Conservation (phyloP, 1,139 yeast genomes). For the Yamadazyma membranifaciens region DNA sequence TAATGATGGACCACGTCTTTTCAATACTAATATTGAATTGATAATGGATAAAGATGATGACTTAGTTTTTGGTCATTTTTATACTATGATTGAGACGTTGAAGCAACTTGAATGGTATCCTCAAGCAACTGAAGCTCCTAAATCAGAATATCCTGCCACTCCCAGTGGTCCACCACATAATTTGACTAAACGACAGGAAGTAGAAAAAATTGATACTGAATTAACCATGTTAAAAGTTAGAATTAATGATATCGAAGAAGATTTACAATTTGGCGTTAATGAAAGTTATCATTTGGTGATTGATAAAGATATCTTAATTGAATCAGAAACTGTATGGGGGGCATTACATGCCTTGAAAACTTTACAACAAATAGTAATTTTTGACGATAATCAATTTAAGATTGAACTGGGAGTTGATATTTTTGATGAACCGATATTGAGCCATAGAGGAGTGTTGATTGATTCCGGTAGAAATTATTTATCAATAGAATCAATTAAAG, state of each 20-base stretch:
- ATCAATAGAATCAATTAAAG: slow-evolving; percentile 25
- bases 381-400: slow-evolving; percentile 17
- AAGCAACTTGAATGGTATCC: slow-evolving; percentile 26
- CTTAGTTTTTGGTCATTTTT: slow-evolving; percentile 19
- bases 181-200: background rate
- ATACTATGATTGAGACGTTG: slow-evolving; percentile 18
- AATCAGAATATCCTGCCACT: background rate
- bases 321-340: slow-evolving; percentile 44
- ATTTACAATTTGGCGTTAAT: slow-evolving; percentile 40
- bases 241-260: slow-evolving; percentile 26
- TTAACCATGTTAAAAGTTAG: slow-evolving; percentile 11
- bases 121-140: slow-evolving; percentile 21
- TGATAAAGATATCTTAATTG: slow-evolving; percentile 20
- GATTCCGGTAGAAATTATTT: slow-evolving; percentile 46
- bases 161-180: slow-evolving; percentile 1
- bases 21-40: slow-evolving; percentile 11
- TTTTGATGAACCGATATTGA: slow-evolving; percentile 36
- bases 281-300: slow-evolving; percentile 36
- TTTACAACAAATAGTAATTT: slow-evolving; percentile 41
- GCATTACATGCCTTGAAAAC: slow-evolving; percentile 45
- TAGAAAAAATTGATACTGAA: background rate
- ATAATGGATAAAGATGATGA: slow-evolving; percentile 4
- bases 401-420: slow-evolving; percentile 38
- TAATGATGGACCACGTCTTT: slow-evolving; percentile 9
- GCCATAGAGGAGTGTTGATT: slow-evolving; percentile 47